Evolutionary conservation across 2,329 filamentous ascomycete genomes (phyloP), one percentile per base, ranked within the genome.

Genomic region (Boeremia lycopersici): DNA sequence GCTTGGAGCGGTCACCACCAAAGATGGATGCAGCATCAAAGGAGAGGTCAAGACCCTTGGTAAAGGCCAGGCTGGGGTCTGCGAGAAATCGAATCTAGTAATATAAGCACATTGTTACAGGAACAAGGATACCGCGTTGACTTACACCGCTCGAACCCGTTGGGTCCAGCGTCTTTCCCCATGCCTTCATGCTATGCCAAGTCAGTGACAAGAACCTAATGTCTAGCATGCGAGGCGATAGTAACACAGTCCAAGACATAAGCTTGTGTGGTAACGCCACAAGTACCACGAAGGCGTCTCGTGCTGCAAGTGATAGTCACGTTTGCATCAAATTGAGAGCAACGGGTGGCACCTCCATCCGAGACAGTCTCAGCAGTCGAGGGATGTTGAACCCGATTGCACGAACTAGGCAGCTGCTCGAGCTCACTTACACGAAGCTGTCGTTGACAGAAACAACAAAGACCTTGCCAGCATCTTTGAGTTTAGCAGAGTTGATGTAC

Each of bases 401-500:
- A 53, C 56, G 9, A 42, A 48, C 26, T 15, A 34, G 44, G 51
- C 39, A 39, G 17, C 26, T 48, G 41, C 36, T 35, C 38, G 13
- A 42, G 36, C 19, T 9, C 17, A 78, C 89, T 77, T 81, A 96
- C 90, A 96, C 93, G 74, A 97, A 97, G 17, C 92, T 86, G 74
- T 98, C 93, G 74, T 98, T 98, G 72, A 97, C 93, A 33, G 90
- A 87, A 52, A 98, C 86, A 35, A 98, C 91, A 70, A 96, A 96
- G 40, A 96, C 90, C 69, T 89, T 82, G 43, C 92, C 93, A 28
- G 90, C 91, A 57, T 88, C 82, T 78, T 90, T 90, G 65, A 96
- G 82, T 74, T 88, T 86, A 50, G 88, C 83, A 72, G 91, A 89
- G 71, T 86, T 87, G 76, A 97, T 89, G 78, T 92, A 98, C 50